Base-by-base conservation (phyloP, 2,329 filamentous ascomycete genomes). In the Diaporthe sp. region DNA sequence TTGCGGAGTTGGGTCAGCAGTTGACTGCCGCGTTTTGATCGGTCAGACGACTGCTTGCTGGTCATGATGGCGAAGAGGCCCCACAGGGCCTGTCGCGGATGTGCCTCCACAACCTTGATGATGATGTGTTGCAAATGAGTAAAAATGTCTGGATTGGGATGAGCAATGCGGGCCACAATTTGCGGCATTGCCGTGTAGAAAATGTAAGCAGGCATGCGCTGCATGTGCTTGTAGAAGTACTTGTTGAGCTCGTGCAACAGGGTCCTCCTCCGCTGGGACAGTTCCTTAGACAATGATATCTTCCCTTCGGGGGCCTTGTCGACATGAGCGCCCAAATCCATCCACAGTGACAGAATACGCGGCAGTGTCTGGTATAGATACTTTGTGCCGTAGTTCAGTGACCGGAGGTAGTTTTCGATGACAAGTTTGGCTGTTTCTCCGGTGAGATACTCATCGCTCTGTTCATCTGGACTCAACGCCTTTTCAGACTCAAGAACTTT, bases 301-400 rank as follows among this genome's bases (percentile, higher is more conserved):
- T 90, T 91, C 58, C 85, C 88, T 67, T 90, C 88, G 0, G 89
- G 89, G 7, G 89, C 84, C 79, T 92, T 91, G 81, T 94, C 90
- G 49, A 95, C 88, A 76, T 94, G 92, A 51, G 94, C 93, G 8
- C 95, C 96, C 77, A 99, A 90, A 80, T 98, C 96, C 51, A 99
- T 88, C 96, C 97, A 99, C 3, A 99, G 88, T 0, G 97, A 99
- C 55, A 99, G 86, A 61, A 98, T 89, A 77, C 97, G 94, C 0
- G 97, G 97, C 47, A 99, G 87, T 0, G 96, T 98, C 83, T 98
- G 96, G 81, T 98, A 98, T 58, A 98, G 91, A 83, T 98, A 98
- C 84, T 98, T 99, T 63, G 95, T 97, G 44, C 97, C 97, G 79
- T 93, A 96, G 39, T 92, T 92, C 60, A 98, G 89, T 3, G 96